Evolutionary conservation across 2,329 filamentous ascomycete genomes (phyloP), one percentile per base, ranked within the genome.

Genomic region (Metarhizium anisopliae): DNA sequence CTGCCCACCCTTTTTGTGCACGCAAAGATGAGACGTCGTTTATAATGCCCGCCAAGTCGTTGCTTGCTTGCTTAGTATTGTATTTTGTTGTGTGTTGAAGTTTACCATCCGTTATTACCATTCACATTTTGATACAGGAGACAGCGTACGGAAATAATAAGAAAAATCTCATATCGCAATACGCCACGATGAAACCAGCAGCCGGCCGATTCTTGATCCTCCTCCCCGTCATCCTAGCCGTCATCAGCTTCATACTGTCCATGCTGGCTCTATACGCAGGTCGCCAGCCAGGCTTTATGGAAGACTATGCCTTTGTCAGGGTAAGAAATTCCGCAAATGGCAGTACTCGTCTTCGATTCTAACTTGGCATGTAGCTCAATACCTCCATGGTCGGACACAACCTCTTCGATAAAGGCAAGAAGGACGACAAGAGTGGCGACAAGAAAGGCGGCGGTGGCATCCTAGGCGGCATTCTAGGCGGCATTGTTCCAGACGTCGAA

Each of bases 221-320:
- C 36, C 42, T 74, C 20, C 73, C 73, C 51, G 56, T 75, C 59
- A 61, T 67, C 30, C 61, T 74, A 43, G 68, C 69, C 57, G 62
- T 74, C 47, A 68, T 68, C 59, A 69, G 66, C 40, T 70, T 75
- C 56, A 64, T 75, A 42, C 67, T 75, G 18, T 68, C 68, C 16
- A 68, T 68, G 47, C 63, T 75, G n/a, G 66, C 67, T 51, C 68
- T 74, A 32, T 72, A 74, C 59, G 68, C 73, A 36, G 73, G 73
- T 14, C 68, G 68, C 47, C 63, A 73, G 47, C 60, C 70, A 55
- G 72, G 72, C 1, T 73, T 75, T 55, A 70, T 75, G 68, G 73
- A 75, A 56, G 71, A 74, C 43, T 74, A 74, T 60, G 72, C 69
- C 53, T 61, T 75, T 49, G 63, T 71, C 43, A 66, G 73, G 58